Evolutionary conservation across 108 stramenopile genomes (phyloP).

Genomic region (Fistulifera solaris): DNA sequence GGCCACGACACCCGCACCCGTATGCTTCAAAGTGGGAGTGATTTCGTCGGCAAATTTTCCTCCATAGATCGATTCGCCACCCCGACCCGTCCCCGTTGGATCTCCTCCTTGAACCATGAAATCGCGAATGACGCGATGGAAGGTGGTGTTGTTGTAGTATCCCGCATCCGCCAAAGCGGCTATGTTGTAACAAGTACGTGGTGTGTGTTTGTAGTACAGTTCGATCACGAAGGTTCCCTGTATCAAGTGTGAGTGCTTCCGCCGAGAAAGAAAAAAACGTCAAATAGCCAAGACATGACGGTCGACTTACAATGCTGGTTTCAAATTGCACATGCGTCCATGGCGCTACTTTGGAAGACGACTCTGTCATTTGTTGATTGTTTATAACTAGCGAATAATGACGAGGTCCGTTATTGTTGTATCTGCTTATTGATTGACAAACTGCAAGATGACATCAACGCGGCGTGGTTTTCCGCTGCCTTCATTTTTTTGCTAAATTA

Average conservation of each 20-base stretch:
- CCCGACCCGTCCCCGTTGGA: slow-evolving; percentile 88
- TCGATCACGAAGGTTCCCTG: slow-evolving; percentile 59
- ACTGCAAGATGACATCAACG: too few species aligned
- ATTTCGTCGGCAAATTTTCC: slow-evolving; percentile 92
- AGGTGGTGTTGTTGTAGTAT: slow-evolving; percentile 89
- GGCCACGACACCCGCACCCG: slow-evolving; percentile 75
- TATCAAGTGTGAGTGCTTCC: slow-evolving; percentile 2
- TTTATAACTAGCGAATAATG: too few species aligned
- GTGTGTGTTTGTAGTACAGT: slow-evolving; percentile 69
- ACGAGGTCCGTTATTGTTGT: too few species aligned
- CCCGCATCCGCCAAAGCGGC: slow-evolving; percentile 82
- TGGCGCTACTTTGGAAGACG: slow-evolving; percentile 6
- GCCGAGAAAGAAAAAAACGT: neutral
- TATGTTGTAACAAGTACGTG: slow-evolving; percentile 73
- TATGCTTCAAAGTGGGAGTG: slow-evolving; percentile 72
- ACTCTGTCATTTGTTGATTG: too few species aligned
- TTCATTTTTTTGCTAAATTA: too few species aligned
- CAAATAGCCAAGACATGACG: neutral
- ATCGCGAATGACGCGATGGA: slow-evolving; percentile 91
- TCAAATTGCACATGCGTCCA: slow-evolving; percentile 76
- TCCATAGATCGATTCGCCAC: slow-evolving; percentile 81
- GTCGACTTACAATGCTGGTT: slow-evolving; percentile 38
- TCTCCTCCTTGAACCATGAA: slow-evolving; percentile 98
- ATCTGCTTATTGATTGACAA: too few species aligned
- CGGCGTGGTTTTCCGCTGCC: too few species aligned